Conservation (phyloP, 106 monocot species). For the Dioscorea zingiberensis region DNA sequence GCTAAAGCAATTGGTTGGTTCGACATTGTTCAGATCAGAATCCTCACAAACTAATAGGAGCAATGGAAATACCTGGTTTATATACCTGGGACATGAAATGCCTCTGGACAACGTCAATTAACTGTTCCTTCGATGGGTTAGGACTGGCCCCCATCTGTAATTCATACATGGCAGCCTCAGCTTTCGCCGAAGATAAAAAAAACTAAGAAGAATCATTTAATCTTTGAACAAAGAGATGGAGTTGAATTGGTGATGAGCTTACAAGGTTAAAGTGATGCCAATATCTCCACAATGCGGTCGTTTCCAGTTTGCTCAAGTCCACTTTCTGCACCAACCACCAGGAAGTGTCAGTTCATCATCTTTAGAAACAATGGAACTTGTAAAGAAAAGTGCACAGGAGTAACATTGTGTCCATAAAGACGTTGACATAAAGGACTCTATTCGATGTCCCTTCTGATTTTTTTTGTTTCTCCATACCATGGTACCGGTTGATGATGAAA, state of each 20-base stretch:
- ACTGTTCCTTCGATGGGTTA: conserved; percentile 83
- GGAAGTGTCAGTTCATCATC: neutral
- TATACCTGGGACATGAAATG: conserved; percentile 77
- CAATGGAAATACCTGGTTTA: too few relatives aligned
- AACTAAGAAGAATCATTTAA: neutral
- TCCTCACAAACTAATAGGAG: neutral
- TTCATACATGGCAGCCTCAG: too few relatives aligned
- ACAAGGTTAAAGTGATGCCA: conserved; percentile 80
- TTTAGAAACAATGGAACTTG: neutral
- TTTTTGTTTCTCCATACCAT: conserved; percentile 22
- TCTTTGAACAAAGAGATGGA: too few relatives aligned
- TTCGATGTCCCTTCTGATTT: too few relatives aligned
- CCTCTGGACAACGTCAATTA: conserved; percentile 71
- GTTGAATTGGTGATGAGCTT: conserved; percentile 14
- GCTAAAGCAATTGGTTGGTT: conserved; percentile 16
- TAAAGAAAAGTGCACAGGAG: too few relatives aligned
- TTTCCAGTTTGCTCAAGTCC: conserved; percentile 80
- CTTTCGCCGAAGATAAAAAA: neutral
- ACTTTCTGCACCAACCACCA: conserved; percentile 46
- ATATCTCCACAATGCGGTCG: conserved; percentile 65
- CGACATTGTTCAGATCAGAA: neutral
- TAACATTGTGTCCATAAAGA: too few relatives aligned
- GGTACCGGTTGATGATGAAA: conserved; percentile 32
- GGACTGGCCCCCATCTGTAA: conserved; percentile 42
- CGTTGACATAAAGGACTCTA: too few relatives aligned